These are phyloP conservation scores for Tulasnella sp. DNA, from an alignment of 768 basidiomycete species.

Conservation along the genomic window DNA sequence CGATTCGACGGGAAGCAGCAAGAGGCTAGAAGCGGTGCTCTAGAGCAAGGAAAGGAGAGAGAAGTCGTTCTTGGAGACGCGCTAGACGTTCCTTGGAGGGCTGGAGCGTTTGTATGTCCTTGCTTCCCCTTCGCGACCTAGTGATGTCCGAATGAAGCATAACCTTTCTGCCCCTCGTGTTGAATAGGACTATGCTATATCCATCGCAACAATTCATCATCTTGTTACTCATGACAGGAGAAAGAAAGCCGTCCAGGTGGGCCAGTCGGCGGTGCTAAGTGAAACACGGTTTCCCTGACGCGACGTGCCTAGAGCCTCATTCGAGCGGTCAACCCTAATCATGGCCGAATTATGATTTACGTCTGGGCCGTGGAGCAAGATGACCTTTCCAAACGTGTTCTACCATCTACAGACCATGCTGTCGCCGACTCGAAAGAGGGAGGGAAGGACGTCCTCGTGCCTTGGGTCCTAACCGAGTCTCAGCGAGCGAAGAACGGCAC, in stretches of 20 bases:
- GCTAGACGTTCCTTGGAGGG: constrained; percentile 59
- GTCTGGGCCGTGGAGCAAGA: constrained; percentile 98
- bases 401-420: constrained; percentile 30
- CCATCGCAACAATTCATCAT: constrained; percentile 96
- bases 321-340: constrained; percentile 47
- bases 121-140: neutral
- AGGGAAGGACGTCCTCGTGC: constrained; percentile 71
- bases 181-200: constrained; percentile 86
- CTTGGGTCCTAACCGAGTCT: constrained; percentile 52
- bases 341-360: constrained; percentile 79
- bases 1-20: constrained; percentile 37
- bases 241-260: constrained; percentile 59
- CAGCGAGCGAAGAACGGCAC: neutral
- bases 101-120: constrained; percentile 63
- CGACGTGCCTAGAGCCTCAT: constrained; percentile 42
- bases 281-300: constrained; percentile 5
- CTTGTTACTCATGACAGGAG: constrained; percentile 71
- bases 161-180: neutral
- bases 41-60: constrained; percentile 28
- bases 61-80: constrained; percentile 79
- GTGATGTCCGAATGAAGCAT: neutral
- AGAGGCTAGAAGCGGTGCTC: neutral
- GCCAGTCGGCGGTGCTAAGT: constrained; percentile 12
- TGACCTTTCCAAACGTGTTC: constrained; percentile 60
- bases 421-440: constrained; percentile 29